These are phyloP conservation scores for Penicillium waksmanii DNA, from an alignment of 495 filamentous ascomycete species.

Conservation along the genomic window DNA sequence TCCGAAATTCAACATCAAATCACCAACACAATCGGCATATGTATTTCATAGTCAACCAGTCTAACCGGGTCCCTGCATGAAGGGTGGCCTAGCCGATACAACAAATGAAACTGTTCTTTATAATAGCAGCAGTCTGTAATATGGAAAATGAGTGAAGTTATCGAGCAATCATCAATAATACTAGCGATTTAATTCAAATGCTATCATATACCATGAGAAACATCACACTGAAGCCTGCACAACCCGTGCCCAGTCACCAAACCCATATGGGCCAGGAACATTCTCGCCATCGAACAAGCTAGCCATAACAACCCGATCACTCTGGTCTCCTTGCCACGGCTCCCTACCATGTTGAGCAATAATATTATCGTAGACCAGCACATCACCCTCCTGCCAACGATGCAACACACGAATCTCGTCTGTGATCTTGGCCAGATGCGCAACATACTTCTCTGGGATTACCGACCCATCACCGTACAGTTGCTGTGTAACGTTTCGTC, in stretches of 20 bases:
- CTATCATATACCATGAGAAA: not conserved
- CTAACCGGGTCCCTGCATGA: too few relatives aligned
- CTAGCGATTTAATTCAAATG: not conserved
- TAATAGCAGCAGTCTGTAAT: not conserved
- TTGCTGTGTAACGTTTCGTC: slow-evolving; percentile 31
- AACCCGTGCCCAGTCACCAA: slow-evolving; percentile 50
- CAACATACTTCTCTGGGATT: slow-evolving; percentile 54
- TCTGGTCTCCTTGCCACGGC: slow-evolving; percentile 50
- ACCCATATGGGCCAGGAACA: slow-evolving; percentile 48
- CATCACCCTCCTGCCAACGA: slow-evolving; percentile 44
- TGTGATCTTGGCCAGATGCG: slow-evolving; percentile 48
- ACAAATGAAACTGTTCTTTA: too few relatives aligned
- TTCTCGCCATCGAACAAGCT: slow-evolving; percentile 47
- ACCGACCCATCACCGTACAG: slow-evolving; percentile 54
- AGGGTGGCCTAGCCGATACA: too few relatives aligned
- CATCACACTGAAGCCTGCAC: slow-evolving; percentile 39
- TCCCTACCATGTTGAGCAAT: slow-evolving; percentile 52
- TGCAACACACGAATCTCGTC: slow-evolving; percentile 53
- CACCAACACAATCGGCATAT: too few relatives aligned
- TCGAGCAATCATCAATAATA: not conserved
- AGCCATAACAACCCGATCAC: slow-evolving; percentile 48
- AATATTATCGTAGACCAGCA: slow-evolving; percentile 52
- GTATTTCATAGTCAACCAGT: too few relatives aligned
- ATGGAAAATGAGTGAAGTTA: slow-evolving; percentile 37
- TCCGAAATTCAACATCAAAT: too few relatives aligned